Percentiles rank a stretch among this genome's conserved stretches.
These are phyloP conservation scores for Taxillus chinensis DNA, from an alignment of 164 flowering plant species.

Conservation along the genomic window DNA sequence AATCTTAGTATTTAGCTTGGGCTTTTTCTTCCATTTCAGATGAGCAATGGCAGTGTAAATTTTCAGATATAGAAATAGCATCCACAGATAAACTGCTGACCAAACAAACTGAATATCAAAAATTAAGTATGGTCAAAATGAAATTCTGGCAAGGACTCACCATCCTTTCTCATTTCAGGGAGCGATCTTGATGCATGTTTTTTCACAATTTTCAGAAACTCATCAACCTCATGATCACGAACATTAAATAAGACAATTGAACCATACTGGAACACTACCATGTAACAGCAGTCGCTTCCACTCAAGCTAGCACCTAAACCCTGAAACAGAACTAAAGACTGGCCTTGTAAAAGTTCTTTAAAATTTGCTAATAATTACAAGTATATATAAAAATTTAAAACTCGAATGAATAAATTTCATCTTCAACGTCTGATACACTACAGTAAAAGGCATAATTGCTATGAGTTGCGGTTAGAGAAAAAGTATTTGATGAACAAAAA, in stretches of 20 bases:
- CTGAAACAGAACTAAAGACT: constrained; percentile 29
- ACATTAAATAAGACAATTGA: constrained; percentile 83
- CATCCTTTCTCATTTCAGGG: constrained; percentile 93
- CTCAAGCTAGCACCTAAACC: constrained; percentile 39
- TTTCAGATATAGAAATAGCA: too few relatives aligned
- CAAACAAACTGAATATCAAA: too few relatives aligned
- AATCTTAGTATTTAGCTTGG: too few relatives aligned
- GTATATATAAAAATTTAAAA: background rate
- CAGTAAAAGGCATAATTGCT: too few relatives aligned
- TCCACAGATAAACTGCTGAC: too few relatives aligned
- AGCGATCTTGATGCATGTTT: constrained; percentile 80
- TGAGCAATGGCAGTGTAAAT: too few relatives aligned
- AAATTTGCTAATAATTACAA: background rate
- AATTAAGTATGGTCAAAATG: too few relatives aligned
- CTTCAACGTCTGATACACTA: too few relatives aligned
- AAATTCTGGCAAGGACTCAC: constrained; percentile 27
- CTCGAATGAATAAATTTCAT: background rate
- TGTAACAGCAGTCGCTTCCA: constrained; percentile 63
- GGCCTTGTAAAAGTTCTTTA: constrained; percentile 2
- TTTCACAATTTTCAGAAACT: constrained; percentile 63
- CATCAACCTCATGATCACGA: constrained; percentile 65
- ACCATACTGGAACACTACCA: constrained; percentile 96
- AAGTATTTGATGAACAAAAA: too few relatives aligned
- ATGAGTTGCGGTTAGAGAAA: too few relatives aligned
- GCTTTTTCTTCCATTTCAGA: too few relatives aligned